Evolutionary conservation across 495 filamentous ascomycete genomes (phyloP), one percentile per base, ranked within the genome.

Genomic region (Podospora fimiseda): DNA sequence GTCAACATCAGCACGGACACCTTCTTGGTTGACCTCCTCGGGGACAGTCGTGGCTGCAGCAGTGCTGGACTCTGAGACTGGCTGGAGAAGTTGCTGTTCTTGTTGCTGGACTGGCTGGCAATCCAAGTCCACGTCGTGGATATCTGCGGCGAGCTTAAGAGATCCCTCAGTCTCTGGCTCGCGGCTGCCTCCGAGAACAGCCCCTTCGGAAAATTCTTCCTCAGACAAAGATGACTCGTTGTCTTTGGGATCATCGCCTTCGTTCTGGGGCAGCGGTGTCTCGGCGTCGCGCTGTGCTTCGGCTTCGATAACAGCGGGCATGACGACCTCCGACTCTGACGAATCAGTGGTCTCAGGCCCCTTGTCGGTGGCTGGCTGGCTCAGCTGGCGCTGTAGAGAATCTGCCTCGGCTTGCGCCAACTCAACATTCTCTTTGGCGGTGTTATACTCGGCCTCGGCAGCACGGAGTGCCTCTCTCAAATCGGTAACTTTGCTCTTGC

Each of bases 391-490:
- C 45, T 16, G 23, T 2, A 44, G 40, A 22, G 27, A 9, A 39
- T 23, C 40, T 38, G 48, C 52, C 52, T 49, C 45, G 1, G 52
- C 45, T 5, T 22, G 2, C 16, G 53, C 53, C 4, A 16, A 45
- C 40, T 40, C 41, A 40, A 50, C 38, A 19, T 2, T 16, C 30
- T 33, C 40, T 23, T 56, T 41, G 4, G 9, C 41, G 15, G 20
- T 20, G 22, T 5, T 18, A 6, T 27, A 33, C 23, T 23, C 24
- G 2, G 7, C 30, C 18, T 14, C 23, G 9, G 38, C 51, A 37
- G 22, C 43, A 21, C 7, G 0, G 8, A 52, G 15, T 16, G 9
- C 11, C 43, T 22, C 20, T 0, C 8, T 36, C 14, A 2, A 20
- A 20, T 11, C 22, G 27, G 38, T 9, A n/a, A 2, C 27, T 21